These are phyloP conservation scores for Microbotryomycetes sp. DNA, from an alignment of 1,284 basidiomycete genomes.

Conservation along the genomic window DNA sequence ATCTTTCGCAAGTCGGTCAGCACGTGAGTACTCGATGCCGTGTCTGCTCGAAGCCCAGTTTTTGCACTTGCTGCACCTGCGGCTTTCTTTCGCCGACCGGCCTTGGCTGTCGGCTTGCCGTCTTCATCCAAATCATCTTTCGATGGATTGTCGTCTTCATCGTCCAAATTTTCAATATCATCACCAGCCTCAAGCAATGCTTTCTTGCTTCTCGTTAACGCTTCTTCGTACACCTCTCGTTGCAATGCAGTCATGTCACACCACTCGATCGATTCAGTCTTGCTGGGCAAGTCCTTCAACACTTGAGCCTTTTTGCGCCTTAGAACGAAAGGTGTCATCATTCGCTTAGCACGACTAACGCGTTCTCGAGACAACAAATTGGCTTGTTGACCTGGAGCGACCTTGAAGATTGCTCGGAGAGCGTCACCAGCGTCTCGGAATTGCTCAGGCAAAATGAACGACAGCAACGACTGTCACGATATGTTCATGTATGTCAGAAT, in stretches of 20 bases:
- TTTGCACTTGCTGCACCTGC: conserved; percentile 5
- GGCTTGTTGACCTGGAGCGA: conserved; percentile 77
- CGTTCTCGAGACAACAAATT: conserved; percentile 73
- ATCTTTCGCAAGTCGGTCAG: conserved; percentile 59
- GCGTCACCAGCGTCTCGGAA: conserved; percentile 69
- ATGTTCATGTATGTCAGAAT: too few species aligned
- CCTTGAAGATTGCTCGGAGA: conserved; percentile 93
- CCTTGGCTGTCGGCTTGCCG: conserved; percentile 43
- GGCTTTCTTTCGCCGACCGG: conserved; percentile 29
- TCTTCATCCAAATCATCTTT: conserved; percentile 39
- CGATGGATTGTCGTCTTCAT: conserved; percentile 25
- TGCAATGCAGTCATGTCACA: conserved; percentile 88
- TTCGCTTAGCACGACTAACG: conserved; percentile 67
- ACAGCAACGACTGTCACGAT: conserved; percentile 92
- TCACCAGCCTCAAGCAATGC: conserved; percentile 57
- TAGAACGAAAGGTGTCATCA: conserved; percentile 98
- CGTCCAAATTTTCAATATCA: conserved; percentile 40
- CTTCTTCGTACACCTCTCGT: conserved; percentile 74
- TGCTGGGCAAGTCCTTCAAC: conserved; percentile 82
- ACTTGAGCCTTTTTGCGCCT: conserved; percentile 93
- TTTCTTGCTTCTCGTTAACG: conserved; percentile 74
- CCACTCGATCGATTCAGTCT: conserved; percentile 86
- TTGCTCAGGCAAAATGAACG: conserved; percentile 91
- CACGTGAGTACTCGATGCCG: conserved; percentile 31
- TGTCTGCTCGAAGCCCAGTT: conserved; percentile 27